Base-by-base conservation (phyloP, 2,329 filamentous ascomycete genomes). In the Diaporthe velutina region DNA sequence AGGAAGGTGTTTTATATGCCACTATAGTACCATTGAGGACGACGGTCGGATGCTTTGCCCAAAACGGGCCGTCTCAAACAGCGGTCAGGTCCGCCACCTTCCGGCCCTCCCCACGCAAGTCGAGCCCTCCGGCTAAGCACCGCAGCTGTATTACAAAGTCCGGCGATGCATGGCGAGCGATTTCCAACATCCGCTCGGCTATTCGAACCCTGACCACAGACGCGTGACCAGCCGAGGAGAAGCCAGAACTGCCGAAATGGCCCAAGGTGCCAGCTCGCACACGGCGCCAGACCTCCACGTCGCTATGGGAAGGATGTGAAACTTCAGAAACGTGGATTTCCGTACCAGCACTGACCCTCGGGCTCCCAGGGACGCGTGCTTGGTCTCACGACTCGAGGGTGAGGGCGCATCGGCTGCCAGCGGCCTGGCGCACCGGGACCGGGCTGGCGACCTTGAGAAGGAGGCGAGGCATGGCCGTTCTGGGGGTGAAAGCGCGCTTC, bases 81-180 rank as follows among this genome's bases (percentile, higher is more conserved):
- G 64, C 64, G 64, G 64, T 68, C 64, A 54, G 64, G 28, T 5
- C 52, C 57, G 42, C 57, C 70, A 52, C 60, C 40, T 64, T 33
- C 70, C 70, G 57, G 28, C 64, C 48, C 30, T 52, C 45, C 45
- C 64, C 30, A 64, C n/a, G n/a, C 42, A 54, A 25, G 58, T 33
- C 45, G 28, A 64, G n/a, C 17, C 30, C 57, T 19, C 19, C 55
- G 54, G 68, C 10, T 60, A 25, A 38, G 57, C 68, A 71, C 40
- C 42, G 45, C 45, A 28, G 33, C 38, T 38, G 71, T 42, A 55
- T 54, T 22, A 45, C 73, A 28, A 15, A 38, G 9, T 50, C 22
- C 45, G 45, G 42, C 45, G 55, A 42, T 22, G 42, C 57, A 28
- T 6, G 19, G 45, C 30, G 19, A 30, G 7, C 38, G 17, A 17